Base-by-base conservation (phyloP, 306 rosid species). In the Lupinus albus region DNA sequence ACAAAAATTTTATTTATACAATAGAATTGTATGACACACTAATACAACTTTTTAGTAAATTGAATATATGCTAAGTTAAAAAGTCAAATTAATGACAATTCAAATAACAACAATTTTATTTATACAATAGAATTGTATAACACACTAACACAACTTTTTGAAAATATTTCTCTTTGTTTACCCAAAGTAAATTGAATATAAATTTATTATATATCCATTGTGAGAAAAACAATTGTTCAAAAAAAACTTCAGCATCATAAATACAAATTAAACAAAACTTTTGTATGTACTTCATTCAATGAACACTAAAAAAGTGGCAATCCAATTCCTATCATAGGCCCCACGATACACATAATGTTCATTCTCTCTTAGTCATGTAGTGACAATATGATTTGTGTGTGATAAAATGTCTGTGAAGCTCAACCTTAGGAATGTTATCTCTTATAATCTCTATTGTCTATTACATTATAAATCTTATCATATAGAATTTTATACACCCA, bases 371-470 rank as follows among this genome's bases (percentile, higher is more conserved):
- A 1, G 51, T 70, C 36, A 70, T 41, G 16, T 60, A 11, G 67
- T 68, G 83, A 64, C 80, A 70, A 46, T 21, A 58, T 12, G n/a
- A 53, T 46, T 48, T 12, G 63, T 64, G 65, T 36, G 42, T 57
- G 67, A 68, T 62, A 72, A 61, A 60, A 11, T 39, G 74, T 30
- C 73, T 38, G 53, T 3, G 14, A 76, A 72, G 74, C 87, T 81
- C 84, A 47, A 68, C 96, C 96, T 65, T 82, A 86, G 17, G 83
- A 77, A 83, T 76, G 78, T 81, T 81, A 86, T 89, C 94, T 72
- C 30, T 12, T 12, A 36, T n/a, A n/a, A n/a, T n/a, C n/a, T n/a
- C n/a, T n/a, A n/a, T n/a, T 39, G 59, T 8, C 35, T 8, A 15
- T 49, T 57, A 3, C 35, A 50, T 51, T 16, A 28, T 55, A 39